Evolutionary conservation across 768 basidiomycete species (phyloP).

Genomic region (Zangia roseola): DNA sequence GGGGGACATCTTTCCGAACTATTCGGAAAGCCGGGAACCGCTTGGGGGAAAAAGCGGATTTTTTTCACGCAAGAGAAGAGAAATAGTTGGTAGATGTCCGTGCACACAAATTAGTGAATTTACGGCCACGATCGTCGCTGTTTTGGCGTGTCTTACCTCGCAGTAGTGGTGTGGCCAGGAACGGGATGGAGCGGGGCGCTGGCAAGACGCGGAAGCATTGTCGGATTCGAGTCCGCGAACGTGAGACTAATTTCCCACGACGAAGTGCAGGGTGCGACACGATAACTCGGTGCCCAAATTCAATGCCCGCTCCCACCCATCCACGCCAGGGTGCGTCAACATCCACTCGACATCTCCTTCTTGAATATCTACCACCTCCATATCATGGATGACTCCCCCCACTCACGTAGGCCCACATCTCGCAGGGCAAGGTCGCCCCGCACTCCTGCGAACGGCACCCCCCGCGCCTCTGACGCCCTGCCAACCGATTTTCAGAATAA

Average conservation of each 20-base stretch:
- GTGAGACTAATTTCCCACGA: constrained; percentile 28
- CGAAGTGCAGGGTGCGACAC: constrained; percentile 34
- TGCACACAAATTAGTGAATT: background rate
- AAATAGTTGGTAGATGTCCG: too few species aligned
- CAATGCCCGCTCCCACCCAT: constrained; percentile 42
- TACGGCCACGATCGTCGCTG: too few species aligned
- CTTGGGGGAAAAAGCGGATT: too few species aligned
- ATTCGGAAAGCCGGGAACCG: too few species aligned
- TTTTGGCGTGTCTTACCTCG: constrained; percentile 6
- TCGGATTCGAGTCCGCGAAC: constrained; percentile 34
- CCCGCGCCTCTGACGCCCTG: constrained; percentile 43
- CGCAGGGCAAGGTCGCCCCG: constrained; percentile 64
- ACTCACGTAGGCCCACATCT: constrained; percentile 57
- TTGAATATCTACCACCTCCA: constrained; percentile 39
- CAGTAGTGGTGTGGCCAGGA: constrained; percentile 11
- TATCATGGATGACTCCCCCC: constrained; percentile 38
- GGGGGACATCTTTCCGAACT: too few species aligned
- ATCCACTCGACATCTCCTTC: constrained; percentile 10
- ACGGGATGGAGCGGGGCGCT: constrained; percentile 27
- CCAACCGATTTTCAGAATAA: constrained; percentile 51
- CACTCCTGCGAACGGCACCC: constrained; percentile 45
- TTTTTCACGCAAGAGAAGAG: too few species aligned
- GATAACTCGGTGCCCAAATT: constrained; percentile 41
- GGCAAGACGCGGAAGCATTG: constrained; percentile 35
- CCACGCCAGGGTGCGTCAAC: constrained; percentile 26